Evolutionary conservation across 176 grass and related monocot genomes (phyloP).

Genomic region (Stipa capillata): DNA sequence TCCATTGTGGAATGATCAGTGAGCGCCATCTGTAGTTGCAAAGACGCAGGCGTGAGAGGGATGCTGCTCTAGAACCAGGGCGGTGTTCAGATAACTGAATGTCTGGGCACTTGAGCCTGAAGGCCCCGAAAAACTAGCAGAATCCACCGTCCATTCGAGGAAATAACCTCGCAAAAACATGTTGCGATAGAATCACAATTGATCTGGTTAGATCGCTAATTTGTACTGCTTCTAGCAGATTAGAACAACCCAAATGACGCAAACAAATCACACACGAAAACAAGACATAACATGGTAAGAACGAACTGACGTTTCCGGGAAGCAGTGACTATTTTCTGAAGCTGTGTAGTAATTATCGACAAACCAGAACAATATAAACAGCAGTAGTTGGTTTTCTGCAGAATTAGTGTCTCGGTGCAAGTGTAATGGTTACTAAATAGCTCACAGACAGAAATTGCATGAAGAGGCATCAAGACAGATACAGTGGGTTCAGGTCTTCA

Average conservation of each 20-base stretch:
- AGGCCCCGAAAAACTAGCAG: background rate
- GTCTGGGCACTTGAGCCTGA: background rate
- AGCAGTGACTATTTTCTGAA: background rate
- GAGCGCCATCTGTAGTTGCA: background rate
- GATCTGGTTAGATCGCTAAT: background rate
- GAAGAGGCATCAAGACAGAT: background rate
- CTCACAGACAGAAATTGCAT: background rate
- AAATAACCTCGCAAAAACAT: background rate
- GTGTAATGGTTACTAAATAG: background rate
- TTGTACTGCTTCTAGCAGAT: background rate
- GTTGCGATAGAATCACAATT: too few species aligned
- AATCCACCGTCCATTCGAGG: background rate
- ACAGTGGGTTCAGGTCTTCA: background rate
- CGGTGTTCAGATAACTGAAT: background rate
- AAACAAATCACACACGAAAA: background rate
- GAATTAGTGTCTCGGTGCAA: background rate
- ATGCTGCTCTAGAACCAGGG: background rate
- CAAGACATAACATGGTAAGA: background rate
- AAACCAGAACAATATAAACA: background rate
- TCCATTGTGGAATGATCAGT: background rate
- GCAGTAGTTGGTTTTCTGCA: background rate
- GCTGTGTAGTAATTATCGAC: background rate
- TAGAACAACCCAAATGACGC: background rate
- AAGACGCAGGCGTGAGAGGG: background rate
- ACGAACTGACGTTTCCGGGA: background rate